Percentiles rank a stretch among this genome's conserved stretches.
Evolutionary conservation across 768 basidiomycete genomes (phyloP).

Genomic region (Suillus placidus): DNA sequence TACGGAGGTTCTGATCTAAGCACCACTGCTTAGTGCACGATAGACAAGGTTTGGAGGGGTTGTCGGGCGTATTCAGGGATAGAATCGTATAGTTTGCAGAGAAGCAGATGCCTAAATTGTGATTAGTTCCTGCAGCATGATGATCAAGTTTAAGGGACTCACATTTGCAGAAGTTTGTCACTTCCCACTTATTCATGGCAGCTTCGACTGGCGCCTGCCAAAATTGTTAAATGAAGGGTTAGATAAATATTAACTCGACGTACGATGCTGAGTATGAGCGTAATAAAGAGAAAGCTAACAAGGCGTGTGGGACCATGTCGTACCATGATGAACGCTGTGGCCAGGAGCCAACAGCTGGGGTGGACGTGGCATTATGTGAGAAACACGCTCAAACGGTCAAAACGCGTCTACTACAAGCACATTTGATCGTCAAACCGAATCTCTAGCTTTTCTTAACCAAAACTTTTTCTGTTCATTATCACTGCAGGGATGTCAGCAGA

Average conservation of each 20-base stretch:
- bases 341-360: conserved; percentile 1
- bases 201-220: conserved; percentile 44
- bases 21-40: conserved; percentile 97
- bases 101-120: conserved; percentile 82
- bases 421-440: conserved; percentile 1
- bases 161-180: conserved; percentile 93
- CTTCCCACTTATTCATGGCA: conserved; percentile 77
- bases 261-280: conserved; percentile 24
- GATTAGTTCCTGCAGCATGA: conserved; percentile 4
- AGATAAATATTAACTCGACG: conserved; percentile 20
- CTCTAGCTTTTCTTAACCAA: background rate
- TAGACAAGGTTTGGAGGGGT: conserved; percentile 87
- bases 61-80: conserved; percentile 76
- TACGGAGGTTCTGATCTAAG: conserved; percentile 84
- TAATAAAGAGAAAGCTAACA: conserved; percentile 19
- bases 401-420: conserved; percentile 7
- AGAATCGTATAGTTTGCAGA: conserved; percentile 84
- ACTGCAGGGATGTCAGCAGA: conserved; percentile 68
- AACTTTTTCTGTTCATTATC: conserved; percentile 9
- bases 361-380: conserved; percentile 1
- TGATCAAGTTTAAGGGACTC: conserved; percentile 16
- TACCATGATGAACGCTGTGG: background rate
- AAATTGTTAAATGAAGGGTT: conserved; percentile 15
- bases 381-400: conserved; percentile 9
- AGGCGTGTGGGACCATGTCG: background rate